Base-by-base conservation (phyloP, 2,329 filamentous ascomycete species). In the Pestalotiopsis sp. region DNA sequence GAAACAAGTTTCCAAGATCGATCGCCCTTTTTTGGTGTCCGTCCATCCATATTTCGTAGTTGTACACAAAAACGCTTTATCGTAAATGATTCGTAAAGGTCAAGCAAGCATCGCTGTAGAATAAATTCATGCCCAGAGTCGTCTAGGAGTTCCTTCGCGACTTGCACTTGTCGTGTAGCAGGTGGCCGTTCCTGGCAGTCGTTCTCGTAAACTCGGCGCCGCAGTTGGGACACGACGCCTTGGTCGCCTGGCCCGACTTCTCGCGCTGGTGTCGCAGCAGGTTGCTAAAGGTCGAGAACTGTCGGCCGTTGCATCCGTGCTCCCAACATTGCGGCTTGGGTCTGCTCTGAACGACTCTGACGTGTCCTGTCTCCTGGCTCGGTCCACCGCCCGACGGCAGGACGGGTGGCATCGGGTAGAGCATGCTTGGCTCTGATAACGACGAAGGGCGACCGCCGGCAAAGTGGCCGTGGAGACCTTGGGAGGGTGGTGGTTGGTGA, bases 301-400 rank as follows among this genome's bases (percentile, higher is more conserved):
- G 93, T 38, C 94, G 90, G 22, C 95, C 95, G 75, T 98, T 97
- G 84, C 95, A 98, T 11, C 94, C 95, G 76, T 98, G 95, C 69
- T 98, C 95, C 93, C 93, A 98, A 80, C 95, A 98, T 78, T 97
- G 94, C 59, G 94, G 94, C 81, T 97, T 97, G n/a, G 94, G 94
- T 71, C 92, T 88, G 73, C 89, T 90, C 78, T 92, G 91, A 20
- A 94, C 85, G 17, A 94, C 88, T 68, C 92, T 86, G 52, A 93
- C 89, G 71, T 89, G 82, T 57, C 82, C 77, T 48, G 79, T 78
- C 70, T 83, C 80, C 70, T 81, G 78, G 71, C 73, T 70, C 55
- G 75, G 67, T 68, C 75, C 69, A 59, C 68, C 76, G 55, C 78
- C 78, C 24, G 79, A 75, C n/a, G 79, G 72, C 63, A 83, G 75